phyloP scores from a whole-genome alignment of 2,329 filamentous ascomycete genomes.

The Pseudogymnoascus pannorum region DNA sequence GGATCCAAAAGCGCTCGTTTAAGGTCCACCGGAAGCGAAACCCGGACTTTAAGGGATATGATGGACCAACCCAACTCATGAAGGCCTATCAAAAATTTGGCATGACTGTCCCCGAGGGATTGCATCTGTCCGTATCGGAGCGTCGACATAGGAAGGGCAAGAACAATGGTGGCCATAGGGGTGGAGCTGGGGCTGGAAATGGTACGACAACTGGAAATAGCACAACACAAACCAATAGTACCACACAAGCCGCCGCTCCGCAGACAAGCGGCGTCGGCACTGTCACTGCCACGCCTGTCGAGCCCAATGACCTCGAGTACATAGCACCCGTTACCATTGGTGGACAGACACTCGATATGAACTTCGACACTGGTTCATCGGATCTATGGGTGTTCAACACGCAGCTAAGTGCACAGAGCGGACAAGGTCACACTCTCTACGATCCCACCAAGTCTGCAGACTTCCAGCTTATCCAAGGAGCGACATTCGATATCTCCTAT shows the following conservation, averaged over 20 bases:
- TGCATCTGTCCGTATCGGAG: slow-evolving; percentile 18
- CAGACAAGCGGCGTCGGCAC: slow-evolving; percentile 40
- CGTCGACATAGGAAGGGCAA: not conserved
- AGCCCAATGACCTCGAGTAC: slow-evolving; percentile 33
- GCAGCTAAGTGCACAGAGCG: slow-evolving; percentile 23
- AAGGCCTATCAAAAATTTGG: slow-evolving; percentile 64
- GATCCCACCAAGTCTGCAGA: slow-evolving; percentile 25
- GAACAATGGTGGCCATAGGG: not conserved
- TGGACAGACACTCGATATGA: slow-evolving; percentile 28
- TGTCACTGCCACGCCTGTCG: slow-evolving; percentile 54
- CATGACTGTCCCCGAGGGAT: slow-evolving; percentile 40
- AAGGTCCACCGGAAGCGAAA: slow-evolving; percentile 27
- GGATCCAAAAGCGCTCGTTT: slow-evolving; percentile 26
- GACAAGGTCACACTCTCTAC: slow-evolving; percentile 27
- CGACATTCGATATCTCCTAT: slow-evolving; percentile 30
- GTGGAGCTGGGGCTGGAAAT: slow-evolving; percentile 11
- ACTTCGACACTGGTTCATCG: slow-evolving; percentile 30
- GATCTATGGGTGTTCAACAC: slow-evolving; percentile 33
- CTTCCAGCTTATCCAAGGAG: slow-evolving; percentile 24
- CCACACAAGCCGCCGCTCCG: slow-evolving; percentile 21
- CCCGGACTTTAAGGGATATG: slow-evolving; percentile 42
- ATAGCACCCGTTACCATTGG: slow-evolving; percentile 25
- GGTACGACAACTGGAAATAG: slow-evolving; percentile 9
- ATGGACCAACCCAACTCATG: slow-evolving; percentile 49
- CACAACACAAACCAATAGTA: slow-evolving; percentile 7